Conservation (phyloP, 2,329 filamentous ascomycete species). For the Fusarium circinatum region DNA sequence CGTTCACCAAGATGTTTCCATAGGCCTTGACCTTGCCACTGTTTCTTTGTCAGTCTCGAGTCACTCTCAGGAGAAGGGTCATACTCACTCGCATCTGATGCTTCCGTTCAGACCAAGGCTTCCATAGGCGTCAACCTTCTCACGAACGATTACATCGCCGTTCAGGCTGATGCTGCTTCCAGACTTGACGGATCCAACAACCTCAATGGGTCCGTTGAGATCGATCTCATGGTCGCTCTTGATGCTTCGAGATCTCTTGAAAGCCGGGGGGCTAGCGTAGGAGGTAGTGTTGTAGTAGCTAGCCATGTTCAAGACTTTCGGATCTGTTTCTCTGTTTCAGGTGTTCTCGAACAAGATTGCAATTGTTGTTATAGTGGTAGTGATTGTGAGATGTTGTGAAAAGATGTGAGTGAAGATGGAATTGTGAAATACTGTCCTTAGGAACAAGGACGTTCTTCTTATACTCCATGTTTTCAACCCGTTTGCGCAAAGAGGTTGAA, state of each 20-base stretch:
- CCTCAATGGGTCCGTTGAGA: constrained; percentile 58
- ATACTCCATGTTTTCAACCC: constrained; percentile 26
- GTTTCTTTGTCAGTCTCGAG: neutral
- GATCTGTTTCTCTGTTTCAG: neutral
- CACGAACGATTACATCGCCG: constrained; percentile 57
- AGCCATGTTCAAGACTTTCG: constrained; percentile 37
- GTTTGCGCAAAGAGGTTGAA: constrained; percentile 20
- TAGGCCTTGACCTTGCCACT: constrained; percentile 59
- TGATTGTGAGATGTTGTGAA: neutral
- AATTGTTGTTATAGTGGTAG: neutral
- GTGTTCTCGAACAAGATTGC: neutral
- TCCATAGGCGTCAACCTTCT: constrained; percentile 59
- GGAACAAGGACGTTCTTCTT: constrained; percentile 30
- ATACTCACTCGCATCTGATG: constrained; percentile 55
- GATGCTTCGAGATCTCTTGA: constrained; percentile 52
- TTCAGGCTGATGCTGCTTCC: constrained; percentile 57
- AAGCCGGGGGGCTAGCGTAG: constrained; percentile 31
- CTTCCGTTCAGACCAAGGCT: constrained; percentile 55
- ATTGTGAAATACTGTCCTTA: constrained; percentile 10
- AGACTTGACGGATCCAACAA: constrained; percentile 58
- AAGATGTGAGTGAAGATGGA: constrained; percentile 11
- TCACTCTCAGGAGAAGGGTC: neutral
- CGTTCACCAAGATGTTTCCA: constrained; percentile 56
- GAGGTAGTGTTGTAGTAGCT: constrained; percentile 42
- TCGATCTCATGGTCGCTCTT: constrained; percentile 54